A percentile compares a stretch with the other conserved stretches of the same genome.
Conservation (phyloP, 2,329 filamentous ascomycete species). For the Cladobotryum mycophilum region DNA sequence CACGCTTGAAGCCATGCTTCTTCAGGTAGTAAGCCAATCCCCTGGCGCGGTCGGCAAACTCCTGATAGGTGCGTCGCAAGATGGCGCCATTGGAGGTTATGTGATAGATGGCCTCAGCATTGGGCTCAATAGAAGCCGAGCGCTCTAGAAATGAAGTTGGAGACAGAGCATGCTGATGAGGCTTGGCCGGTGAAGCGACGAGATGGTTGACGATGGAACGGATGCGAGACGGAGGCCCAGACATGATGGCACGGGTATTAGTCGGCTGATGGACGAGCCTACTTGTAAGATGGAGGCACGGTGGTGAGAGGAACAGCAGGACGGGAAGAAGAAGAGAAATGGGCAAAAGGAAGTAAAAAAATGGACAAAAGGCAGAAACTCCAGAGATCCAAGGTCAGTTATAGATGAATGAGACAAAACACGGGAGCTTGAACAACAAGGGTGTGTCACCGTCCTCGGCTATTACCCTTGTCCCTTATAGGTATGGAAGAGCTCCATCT, state of each 20-base stretch:
- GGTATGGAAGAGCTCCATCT: no score
- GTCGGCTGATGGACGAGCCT: background rate
- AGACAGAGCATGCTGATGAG: constrained; percentile 70
- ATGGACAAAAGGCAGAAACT: background rate
- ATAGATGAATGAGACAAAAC: no score
- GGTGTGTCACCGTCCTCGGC: no score
- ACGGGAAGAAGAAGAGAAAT: background rate
- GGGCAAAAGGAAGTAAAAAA: background rate
- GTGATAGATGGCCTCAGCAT: constrained; percentile 80
- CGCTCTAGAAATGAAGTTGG: constrained; percentile 84
- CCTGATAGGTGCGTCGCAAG: constrained; percentile 69
- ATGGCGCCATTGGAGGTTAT: constrained; percentile 69
- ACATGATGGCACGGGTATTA: constrained; percentile 48
- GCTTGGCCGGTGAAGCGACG: constrained; percentile 26
- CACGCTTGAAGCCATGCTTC: constrained; percentile 64
- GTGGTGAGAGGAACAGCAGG: background rate
- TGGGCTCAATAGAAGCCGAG: constrained; percentile 80
- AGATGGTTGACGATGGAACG: constrained; percentile 50
- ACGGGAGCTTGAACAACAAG: no score
- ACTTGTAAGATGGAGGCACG: background rate
- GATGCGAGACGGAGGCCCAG: constrained; percentile 56
- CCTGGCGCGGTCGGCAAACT: constrained; percentile 77
- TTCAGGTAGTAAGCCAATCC: constrained; percentile 84
- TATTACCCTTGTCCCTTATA: no score
- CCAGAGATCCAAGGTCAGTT: background rate